Percentiles rank a stretch among this genome's conserved stretches.
These are phyloP conservation scores for Astragalus membranaceus DNA, from an alignment of 306 rosid genomes.

Conservation along the genomic window DNA sequence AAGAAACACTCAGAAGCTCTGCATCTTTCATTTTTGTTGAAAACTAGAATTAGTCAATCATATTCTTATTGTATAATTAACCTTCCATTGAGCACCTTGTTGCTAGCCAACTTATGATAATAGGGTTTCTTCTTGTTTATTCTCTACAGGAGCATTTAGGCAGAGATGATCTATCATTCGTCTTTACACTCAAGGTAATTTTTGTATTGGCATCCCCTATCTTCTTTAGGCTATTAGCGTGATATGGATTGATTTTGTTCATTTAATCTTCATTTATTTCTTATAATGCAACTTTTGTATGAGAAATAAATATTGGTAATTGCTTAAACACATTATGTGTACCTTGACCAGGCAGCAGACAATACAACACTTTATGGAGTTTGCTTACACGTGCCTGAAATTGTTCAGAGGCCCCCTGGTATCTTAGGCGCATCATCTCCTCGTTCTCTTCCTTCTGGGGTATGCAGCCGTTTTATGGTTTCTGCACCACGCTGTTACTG, in stretches of 20 bases:
- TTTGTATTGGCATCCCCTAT: background rate
- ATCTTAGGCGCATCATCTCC: conserved; percentile 57
- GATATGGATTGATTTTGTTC: background rate
- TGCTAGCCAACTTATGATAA: conserved; percentile 16
- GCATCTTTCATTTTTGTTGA: conserved; percentile 7
- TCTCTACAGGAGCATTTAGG: conserved; percentile 78
- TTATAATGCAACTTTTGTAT: background rate
- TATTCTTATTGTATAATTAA: background rate
- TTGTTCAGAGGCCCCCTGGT: conserved; percentile 94
- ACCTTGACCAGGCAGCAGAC: conserved; percentile 67
- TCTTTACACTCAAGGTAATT: conserved; percentile 84
- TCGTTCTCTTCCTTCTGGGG: conserved; percentile 43
- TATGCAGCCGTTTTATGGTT: conserved; percentile 78
- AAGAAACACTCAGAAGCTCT: background rate
- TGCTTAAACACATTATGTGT: conserved; percentile 28
- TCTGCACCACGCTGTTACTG: conserved; percentile 98
- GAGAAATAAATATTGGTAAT: conserved; percentile 19
- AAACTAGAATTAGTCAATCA: background rate
- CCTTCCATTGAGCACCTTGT: background rate
- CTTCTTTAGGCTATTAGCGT: conserved; percentile 2
- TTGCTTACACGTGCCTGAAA: conserved; percentile 88
- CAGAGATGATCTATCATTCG: conserved; percentile 79
- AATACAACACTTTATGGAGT: conserved; percentile 88
- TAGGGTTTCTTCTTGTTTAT: background rate
- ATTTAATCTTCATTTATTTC: conserved; percentile 14